A percentile compares a stretch with the other conserved stretches of the same genome.
Evolutionary conservation across 306 rosid genomes (phyloP).

Genomic region (Senna tora): DNA sequence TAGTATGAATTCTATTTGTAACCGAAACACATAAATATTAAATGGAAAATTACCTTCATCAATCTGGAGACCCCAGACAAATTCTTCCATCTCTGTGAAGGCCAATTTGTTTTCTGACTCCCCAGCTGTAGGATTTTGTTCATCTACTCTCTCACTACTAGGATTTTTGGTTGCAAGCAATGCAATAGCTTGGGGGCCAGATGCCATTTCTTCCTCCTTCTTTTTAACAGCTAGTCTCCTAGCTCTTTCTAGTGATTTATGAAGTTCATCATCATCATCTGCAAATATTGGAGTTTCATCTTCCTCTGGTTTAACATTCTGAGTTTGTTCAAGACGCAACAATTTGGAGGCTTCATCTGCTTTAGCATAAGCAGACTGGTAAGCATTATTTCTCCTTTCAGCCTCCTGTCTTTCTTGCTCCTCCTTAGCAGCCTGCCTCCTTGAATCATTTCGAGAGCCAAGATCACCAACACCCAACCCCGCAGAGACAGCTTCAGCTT

Average conservation of each 20-base stretch:
- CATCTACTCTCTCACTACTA: constrained; percentile 56
- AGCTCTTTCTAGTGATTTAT: constrained; percentile 81
- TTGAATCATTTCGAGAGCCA: constrained; percentile 79
- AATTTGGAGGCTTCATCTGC: constrained; percentile 91
- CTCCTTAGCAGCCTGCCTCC: constrained; percentile 66
- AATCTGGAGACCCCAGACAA: constrained; percentile 93
- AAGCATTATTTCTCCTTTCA: constrained; percentile 78
- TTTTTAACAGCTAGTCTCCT: constrained; percentile 75
- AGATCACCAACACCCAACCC: constrained; percentile 93
- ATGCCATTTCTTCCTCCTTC: constrained; percentile 59
- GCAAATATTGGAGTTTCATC: constrained; percentile 59
- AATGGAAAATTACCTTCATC: constrained; percentile 69
- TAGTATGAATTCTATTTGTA: constrained; percentile 6
- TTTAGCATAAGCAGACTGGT: constrained; percentile 82
- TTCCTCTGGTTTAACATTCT: constrained; percentile 57
- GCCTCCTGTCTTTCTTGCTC: constrained; percentile 80
- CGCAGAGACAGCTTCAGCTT: constrained; percentile 88
- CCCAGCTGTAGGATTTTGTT: constrained; percentile 52
- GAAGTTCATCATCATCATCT: constrained; percentile 89
- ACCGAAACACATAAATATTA: constrained; percentile 19
- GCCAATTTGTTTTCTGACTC: constrained; percentile 85
- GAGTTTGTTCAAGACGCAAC: constrained; percentile 65
- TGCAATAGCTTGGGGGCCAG: constrained; percentile 83
- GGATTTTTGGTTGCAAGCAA: constrained; percentile 64
- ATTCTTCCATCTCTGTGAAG: constrained; percentile 97